A percentile compares a stretch with the other conserved stretches of the same genome.
Evolutionary conservation across 2,329 filamentous ascomycete species (phyloP).

Genomic region (Fusarium ambrosium): DNA sequence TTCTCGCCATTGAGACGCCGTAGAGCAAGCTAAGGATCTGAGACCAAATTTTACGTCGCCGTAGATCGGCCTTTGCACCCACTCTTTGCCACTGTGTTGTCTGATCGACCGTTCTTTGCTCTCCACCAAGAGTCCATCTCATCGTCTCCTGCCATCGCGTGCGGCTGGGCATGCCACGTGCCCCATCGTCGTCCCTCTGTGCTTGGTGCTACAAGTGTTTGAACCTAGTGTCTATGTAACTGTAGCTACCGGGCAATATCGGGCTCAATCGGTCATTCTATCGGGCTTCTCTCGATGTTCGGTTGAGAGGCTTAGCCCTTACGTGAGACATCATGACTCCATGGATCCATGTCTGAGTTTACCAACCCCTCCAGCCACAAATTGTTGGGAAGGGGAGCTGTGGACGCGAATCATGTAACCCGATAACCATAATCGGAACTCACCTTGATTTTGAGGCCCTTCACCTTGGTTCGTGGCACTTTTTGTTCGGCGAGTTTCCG

Average conservation of each 20-base stretch:
- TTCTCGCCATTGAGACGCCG: conserved; percentile 20
- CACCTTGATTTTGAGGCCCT: not conserved
- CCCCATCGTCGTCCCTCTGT: conserved; percentile 6
- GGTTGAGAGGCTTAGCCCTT: not conserved
- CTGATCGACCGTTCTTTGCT: conserved; percentile 24
- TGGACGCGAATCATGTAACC: not conserved
- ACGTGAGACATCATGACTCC: conserved; percentile 1
- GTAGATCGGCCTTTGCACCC: conserved; percentile 37
- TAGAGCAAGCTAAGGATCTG: conserved; percentile 27
- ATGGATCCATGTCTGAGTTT: not conserved
- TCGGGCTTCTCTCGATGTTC: not conserved
- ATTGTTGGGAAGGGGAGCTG: not conserved
- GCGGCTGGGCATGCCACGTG: conserved; percentile 32
- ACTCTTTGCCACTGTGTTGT: conserved; percentile 11
- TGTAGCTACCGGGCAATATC: conserved; percentile 26
- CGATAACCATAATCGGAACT: not conserved
- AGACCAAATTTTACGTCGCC: conserved; percentile 32
- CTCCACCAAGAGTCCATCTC: conserved; percentile 22
- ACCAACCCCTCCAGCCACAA: not conserved
- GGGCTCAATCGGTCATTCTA: conserved; percentile 9
- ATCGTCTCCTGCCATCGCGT: conserved; percentile 22
- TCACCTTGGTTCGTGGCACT: not conserved
- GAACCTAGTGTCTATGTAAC: not conserved
- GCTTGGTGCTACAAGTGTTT: conserved; percentile 1
- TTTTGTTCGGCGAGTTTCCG: not conserved